Conservation (phyloP, 2,329 filamentous ascomycete species). For the Penicillium vulpinum region DNA sequence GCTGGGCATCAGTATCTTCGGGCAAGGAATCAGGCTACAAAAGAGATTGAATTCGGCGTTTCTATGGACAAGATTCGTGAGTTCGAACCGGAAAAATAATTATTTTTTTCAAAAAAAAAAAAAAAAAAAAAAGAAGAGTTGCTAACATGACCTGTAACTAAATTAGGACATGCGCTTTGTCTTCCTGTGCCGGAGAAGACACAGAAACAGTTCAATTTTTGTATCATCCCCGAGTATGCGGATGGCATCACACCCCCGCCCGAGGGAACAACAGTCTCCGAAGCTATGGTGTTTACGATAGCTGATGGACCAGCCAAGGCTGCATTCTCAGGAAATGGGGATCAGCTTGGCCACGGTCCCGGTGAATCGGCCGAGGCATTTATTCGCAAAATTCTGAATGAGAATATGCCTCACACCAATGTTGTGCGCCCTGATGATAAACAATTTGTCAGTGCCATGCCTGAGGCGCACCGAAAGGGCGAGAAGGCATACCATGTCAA, state of each 20-base stretch:
- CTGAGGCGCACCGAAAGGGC: constrained; percentile 61
- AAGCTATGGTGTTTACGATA: constrained; percentile 63
- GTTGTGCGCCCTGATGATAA: constrained; percentile 56
- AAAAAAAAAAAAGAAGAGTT: neutral
- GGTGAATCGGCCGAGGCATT: constrained; percentile 50
- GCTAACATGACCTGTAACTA: constrained; percentile 7
- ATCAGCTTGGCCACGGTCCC: constrained; percentile 46
- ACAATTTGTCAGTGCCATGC: constrained; percentile 61
- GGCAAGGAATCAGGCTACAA: constrained; percentile 52
- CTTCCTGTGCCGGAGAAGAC: constrained; percentile 65
- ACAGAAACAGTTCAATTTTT: constrained; percentile 63
- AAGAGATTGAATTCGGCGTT: constrained; percentile 56
- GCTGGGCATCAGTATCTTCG: constrained; percentile 45
- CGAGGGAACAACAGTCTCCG: constrained; percentile 45
- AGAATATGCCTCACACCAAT: constrained; percentile 47
- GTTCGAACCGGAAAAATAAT: constrained; percentile 18
- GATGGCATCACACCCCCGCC: constrained; percentile 51
- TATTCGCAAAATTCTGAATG: constrained; percentile 49
- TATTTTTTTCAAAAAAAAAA: neutral
- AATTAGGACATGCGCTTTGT: constrained; percentile 57
- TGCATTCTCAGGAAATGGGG: constrained; percentile 45
- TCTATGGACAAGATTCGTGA: constrained; percentile 51
- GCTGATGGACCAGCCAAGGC: constrained; percentile 53
- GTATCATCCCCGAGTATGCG: constrained; percentile 56
- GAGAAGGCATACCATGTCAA: constrained; percentile 66